Evolutionary conservation across 2,329 filamentous ascomycete species (phyloP).

Genomic region (Pyrenophora teres): DNA sequence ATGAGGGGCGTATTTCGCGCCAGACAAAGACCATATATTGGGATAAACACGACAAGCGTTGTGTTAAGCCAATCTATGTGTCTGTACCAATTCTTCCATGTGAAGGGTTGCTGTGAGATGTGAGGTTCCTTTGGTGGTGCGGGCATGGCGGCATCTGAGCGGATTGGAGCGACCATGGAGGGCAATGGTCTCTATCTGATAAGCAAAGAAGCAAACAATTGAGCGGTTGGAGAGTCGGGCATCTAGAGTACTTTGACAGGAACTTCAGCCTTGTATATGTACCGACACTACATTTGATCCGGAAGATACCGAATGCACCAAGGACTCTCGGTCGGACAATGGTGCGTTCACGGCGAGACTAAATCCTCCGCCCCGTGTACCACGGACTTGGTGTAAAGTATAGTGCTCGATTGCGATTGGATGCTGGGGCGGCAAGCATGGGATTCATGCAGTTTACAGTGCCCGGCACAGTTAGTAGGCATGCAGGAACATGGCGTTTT

Average conservation of each 20-base stretch:
- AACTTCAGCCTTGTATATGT: slow-evolving; percentile 8
- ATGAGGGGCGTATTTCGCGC: slow-evolving; percentile 78
- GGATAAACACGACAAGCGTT: slow-evolving; percentile 76
- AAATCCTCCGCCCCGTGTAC: slow-evolving; percentile 3
- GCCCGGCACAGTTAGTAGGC: slow-evolving; percentile 12
- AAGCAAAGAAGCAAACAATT: background rate
- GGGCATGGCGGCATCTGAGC: background rate
- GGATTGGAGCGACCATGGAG: slow-evolving; percentile 9
- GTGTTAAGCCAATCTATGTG: slow-evolving; percentile 94
- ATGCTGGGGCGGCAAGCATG: slow-evolving; percentile 1
- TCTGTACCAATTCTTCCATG: slow-evolving; percentile 75
- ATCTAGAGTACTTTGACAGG: background rate
- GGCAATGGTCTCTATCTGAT: background rate
- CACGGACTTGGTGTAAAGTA: background rate
- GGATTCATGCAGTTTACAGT: slow-evolving; percentile 20
- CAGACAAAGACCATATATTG: slow-evolving; percentile 71
- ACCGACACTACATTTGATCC: slow-evolving; percentile 1
- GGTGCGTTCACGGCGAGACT: slow-evolving; percentile 1
- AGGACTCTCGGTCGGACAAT: slow-evolving; percentile 8
- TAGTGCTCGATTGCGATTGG: slow-evolving; percentile 1
- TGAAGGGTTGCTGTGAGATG: slow-evolving; percentile 24
- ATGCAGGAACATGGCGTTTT: slow-evolving; percentile 13
- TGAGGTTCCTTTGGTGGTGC: slow-evolving; percentile 16
- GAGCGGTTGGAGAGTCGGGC: too few relatives aligned
- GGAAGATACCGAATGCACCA: slow-evolving; percentile 11